A percentile compares a stretch with the other conserved stretches of the same genome.
These are phyloP conservation scores for Aspergillus heteromorphus DNA, from an alignment of 495 filamentous ascomycete species.

Conservation along the genomic window DNA sequence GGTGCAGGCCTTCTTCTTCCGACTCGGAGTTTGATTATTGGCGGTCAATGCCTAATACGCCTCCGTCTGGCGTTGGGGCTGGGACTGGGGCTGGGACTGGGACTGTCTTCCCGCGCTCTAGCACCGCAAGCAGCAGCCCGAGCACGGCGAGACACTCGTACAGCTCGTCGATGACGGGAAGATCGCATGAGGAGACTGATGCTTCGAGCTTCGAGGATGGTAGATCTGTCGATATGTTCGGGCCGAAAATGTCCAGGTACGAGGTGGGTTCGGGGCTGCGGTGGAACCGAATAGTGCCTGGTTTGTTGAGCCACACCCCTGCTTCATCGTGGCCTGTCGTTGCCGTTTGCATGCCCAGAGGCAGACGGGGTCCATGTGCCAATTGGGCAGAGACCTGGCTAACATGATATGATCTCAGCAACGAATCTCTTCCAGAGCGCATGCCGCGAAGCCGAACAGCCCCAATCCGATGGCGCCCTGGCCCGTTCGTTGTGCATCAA, in stretches of 20 bases:
- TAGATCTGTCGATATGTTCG: slow-evolving; percentile 2
- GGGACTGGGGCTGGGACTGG: no score
- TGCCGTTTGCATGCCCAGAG: background rate
- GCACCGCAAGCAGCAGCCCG: slow-evolving; percentile 12
- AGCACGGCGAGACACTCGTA: slow-evolving; percentile 2
- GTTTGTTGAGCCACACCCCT: slow-evolving; percentile 17
- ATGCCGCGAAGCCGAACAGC: slow-evolving; percentile 35
- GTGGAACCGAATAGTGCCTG: slow-evolving; percentile 39
- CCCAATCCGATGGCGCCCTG: slow-evolving; percentile 34
- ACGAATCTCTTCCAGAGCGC: slow-evolving; percentile 37
- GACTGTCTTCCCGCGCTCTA: slow-evolving; percentile 7
- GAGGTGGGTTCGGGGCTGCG: slow-evolving; percentile 34
- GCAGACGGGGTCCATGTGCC: background rate
- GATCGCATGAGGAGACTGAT: slow-evolving; percentile 12
- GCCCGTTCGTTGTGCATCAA: slow-evolving; percentile 64
- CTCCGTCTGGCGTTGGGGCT: no score
- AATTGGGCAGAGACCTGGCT: background rate
- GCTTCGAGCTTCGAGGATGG: background rate
- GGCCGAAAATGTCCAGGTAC: slow-evolving; percentile 17
- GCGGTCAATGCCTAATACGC: background rate
- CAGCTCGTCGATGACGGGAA: slow-evolving; percentile 3
- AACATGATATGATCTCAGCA: slow-evolving; percentile 17
- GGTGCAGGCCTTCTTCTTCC: no score
- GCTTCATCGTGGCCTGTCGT: background rate
- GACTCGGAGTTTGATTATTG: slow-evolving; percentile 7